Base-by-base conservation (phyloP, 441 rosid species). In the Erodium trifolium region DNA sequence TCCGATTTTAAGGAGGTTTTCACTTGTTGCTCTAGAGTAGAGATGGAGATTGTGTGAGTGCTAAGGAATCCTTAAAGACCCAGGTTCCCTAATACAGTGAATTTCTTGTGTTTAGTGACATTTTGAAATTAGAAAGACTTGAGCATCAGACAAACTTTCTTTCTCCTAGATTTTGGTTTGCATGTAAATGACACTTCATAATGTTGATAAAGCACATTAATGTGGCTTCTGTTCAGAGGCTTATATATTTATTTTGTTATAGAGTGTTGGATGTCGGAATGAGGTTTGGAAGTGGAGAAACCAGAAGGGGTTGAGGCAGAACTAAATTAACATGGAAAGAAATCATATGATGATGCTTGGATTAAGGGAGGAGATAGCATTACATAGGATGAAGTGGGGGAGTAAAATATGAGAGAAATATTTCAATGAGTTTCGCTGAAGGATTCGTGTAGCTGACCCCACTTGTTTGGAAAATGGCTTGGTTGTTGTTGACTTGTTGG, bases 151-250 rank as follows among this genome's bases (percentile, higher is more conserved):
- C 27, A 18, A 47, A 71, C 5, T 35, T 18, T 41, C 29, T 49
- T 65, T 37, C 35, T 53, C 34, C n/a, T 65, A 65, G 55, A 65
- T 37, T 35, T 65, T 5, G 19, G 53, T 65, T 34, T 51, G 67
- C 29, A 16, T 71, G 14, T 41, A 41, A 66, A 37, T n/a, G n/a
- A 7, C 6, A 3, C 41, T 10, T 39, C 31, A 14, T 41, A 4
- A 39, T 37, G 19, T 18, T n/a, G 12, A 9, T 4, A 27, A 34
- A n/a, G 27, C 17, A 18, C 55, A 34, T 35, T 14, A 19, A 12
- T 65, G 18, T n/a, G 7, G n/a, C 67, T 27, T 2, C 55, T 17
- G n/a, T 43, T 29, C 70, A 60, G 63, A 1, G 9, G n/a, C 14
- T 59, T 59, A 23, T 23, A 23, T 23, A 23, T 47, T 64, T 59